A percentile compares a stretch with the other conserved stretches of the same genome.
Conservation (phyloP, 352 stramenopile species). For the Thraustotheca clavata region DNA sequence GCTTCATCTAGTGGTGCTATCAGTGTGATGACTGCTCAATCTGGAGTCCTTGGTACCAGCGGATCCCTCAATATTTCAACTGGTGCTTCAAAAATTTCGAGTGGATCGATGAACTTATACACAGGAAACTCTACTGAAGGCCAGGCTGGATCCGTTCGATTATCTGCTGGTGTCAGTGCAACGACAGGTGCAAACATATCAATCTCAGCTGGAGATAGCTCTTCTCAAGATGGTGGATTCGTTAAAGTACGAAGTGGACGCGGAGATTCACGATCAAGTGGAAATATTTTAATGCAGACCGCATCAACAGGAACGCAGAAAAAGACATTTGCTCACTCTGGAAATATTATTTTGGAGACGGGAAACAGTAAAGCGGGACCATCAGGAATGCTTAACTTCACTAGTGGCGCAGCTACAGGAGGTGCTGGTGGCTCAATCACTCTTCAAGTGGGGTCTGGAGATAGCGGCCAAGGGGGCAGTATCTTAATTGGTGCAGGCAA, state of each 20-base stretch:
- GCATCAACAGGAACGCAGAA: not conserved
- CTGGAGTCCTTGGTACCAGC: not conserved
- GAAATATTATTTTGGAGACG: not conserved
- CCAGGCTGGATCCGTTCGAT: not conserved
- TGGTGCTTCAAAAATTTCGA: not conserved
- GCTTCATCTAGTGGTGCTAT: not conserved
- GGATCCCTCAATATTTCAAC: not conserved
- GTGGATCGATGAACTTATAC: not conserved
- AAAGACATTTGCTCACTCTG: not conserved
- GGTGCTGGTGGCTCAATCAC: conserved; percentile 6
- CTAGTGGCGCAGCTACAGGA: not conserved
- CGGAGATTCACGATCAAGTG: not conserved
- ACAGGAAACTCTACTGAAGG: not conserved
- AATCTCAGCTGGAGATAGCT: not conserved
- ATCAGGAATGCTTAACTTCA: not conserved
- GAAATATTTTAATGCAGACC: conserved; percentile 4
- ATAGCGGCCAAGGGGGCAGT: not conserved
- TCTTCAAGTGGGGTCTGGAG: not conserved
- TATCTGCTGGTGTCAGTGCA: not conserved
- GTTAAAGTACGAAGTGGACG: not conserved
- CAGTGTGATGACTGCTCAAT: not conserved
- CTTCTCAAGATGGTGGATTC: not conserved
- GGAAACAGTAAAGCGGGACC: not conserved
- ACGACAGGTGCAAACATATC: not conserved
- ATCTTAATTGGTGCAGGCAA: not conserved